Evolutionary conservation across 768 basidiomycete species (phyloP).

Genomic region (Plicaturopsis crispa): DNA sequence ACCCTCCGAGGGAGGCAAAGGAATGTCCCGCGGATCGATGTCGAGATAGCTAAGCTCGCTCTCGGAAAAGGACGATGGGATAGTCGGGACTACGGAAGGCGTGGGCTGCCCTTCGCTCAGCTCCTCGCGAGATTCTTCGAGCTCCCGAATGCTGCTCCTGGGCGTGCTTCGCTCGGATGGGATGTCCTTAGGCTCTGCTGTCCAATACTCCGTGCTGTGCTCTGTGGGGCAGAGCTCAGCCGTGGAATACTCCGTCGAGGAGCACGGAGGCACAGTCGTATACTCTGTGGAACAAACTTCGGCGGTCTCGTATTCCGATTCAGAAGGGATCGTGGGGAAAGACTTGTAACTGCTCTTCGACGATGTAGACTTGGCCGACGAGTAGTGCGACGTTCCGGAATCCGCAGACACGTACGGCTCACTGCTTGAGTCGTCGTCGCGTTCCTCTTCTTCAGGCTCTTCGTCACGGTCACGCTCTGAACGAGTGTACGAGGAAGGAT

Average conservation of each 20-base stretch:
- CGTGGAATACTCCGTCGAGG: conserved; percentile 37
- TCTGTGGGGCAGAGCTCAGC: conserved; percentile 36
- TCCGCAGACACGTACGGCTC: conserved; percentile 38
- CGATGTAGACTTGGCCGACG: conserved; percentile 32
- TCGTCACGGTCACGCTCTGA: conserved; percentile 17
- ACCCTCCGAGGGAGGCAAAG: conserved; percentile 32
- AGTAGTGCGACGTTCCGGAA: conserved; percentile 46
- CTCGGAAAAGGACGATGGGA: conserved; percentile 15
- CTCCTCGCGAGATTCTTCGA: conserved; percentile 16
- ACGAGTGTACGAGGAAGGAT: conserved; percentile 19
- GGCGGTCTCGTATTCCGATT: conserved; percentile 36
- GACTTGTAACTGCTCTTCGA: conserved; percentile 48
- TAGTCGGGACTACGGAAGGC: conserved; percentile 23
- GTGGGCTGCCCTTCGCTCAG: conserved; percentile 12
- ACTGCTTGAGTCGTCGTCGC: too few species aligned
- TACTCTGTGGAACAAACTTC: conserved; percentile 40
- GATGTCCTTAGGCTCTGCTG: conserved; percentile 47
- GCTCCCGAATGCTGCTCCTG: conserved; percentile 15
- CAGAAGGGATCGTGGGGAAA: conserved; percentile 53
- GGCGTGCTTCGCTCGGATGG: conserved; percentile 37
- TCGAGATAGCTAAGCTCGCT: conserved; percentile 1
- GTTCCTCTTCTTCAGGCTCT: conserved; percentile 17
- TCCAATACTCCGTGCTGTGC: conserved; percentile 36
- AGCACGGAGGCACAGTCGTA: conserved; percentile 40
- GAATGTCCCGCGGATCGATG: conserved; percentile 28